Base-by-base conservation (phyloP, 176 grass and related monocot species). In the Rhynchospora breviuscula region DNA sequence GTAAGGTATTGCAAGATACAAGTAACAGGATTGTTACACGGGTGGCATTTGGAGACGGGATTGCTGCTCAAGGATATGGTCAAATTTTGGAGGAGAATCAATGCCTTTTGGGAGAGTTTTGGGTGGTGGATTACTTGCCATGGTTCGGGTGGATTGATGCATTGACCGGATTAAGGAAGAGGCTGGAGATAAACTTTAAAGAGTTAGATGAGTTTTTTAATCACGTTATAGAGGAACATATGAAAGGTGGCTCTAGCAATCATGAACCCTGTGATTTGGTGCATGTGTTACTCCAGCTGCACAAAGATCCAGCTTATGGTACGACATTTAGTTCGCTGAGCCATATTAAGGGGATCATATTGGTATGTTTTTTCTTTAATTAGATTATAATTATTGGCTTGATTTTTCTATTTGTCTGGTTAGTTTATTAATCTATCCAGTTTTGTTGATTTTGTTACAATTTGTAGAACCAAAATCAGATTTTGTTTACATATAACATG, bases 251-350 rank as follows among this genome's bases (percentile, higher is more conserved):
- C 79, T 51, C 9, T 85, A 18, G 60, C 1, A 68, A 73, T 0
- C 23, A 87, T 17, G 54, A 46, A 11, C 15, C 1, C 0, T 17
- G 18, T 26, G 94, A 97, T 78, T 47, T 97, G 62, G 91, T 97
- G 0, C 84, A 94, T 58, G 88, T 97, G 8, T 86, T 94, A 53
- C 94, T 97, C 11, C 86, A 85, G 58, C 88, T 97, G 23, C 91
- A 87, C 23, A 43, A 40, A 8, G 89, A 97, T 78, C 91, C 91
- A 0, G 82, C 72, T 54, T 70, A 90, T 51, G 47, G 69, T 46
- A 59, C 18, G 75, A 89, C 86, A n/a, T 90, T 97, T 65, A 17
- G 72, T 49, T 89, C 75, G 21, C 79, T 81, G 8, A 64, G 73
- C 52, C 80, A 85, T 17, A 58, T 97, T 85, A 94, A 92, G 84